Evolutionary conservation across 495 filamentous ascomycete species (phyloP), one percentile per base, ranked within the genome.

Genomic region (Aspergillus homomorphus): DNA sequence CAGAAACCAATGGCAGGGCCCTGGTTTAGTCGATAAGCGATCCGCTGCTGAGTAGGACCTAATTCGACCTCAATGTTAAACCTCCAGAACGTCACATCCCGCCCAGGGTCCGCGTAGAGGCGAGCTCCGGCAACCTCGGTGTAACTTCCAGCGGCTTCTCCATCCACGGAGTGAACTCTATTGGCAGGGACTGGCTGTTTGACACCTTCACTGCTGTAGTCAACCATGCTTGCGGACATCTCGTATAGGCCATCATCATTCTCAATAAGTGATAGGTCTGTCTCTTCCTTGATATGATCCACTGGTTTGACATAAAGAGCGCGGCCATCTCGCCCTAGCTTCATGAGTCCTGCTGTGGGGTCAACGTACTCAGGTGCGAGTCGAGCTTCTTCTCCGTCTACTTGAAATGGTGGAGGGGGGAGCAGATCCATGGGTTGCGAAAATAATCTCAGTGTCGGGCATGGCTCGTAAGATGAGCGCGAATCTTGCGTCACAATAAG

Each of bases 41-140:
- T 88, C 46, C 92, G 87, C 57, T 89, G 82, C 66, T 96, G 88
- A 50, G 79, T 79, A 16, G 85, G 71, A 26, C 82, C 77, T 23
- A 98, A 83, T 71, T 98, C 94, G 30, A 98, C 81, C 70, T 96
- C 94, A 45, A 98, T 78, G 63, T 88, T 94, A 79, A 98, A 98
- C 59, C 89, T 80, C 94, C 94, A 98, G 77, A 98, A 98, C 2
- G 95, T 98, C 53, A 89, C 85, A 51, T 93, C 93, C 54, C 87
- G 81, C 67, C 95, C 92, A 7, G 85, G 77, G 67, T 96, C 93
- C 7, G 85, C 82, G 65, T 96, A 91, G 7, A 98, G 78, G 26
- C 91, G 84, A 62, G 88, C 80, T n/a, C 88, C 94, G 46, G 84
- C 75, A 10, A 96, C 80, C 60, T 96, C 91, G 60, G 84, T 87